Evolutionary conservation across 2,329 filamentous ascomycete species (phyloP).

Genomic region (Zalaria obscura): DNA sequence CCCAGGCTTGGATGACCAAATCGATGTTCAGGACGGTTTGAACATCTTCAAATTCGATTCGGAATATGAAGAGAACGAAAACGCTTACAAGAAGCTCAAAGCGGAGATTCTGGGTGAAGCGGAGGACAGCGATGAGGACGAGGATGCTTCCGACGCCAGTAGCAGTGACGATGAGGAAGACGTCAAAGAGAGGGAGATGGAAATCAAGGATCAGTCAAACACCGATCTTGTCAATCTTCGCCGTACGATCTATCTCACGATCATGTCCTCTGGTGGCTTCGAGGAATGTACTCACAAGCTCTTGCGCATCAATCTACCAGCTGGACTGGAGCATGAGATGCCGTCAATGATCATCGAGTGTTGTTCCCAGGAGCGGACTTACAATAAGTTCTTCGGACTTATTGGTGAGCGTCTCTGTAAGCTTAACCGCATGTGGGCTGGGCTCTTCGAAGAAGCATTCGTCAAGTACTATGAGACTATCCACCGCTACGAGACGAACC

Average conservation of each 20-base stretch:
- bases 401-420: constrained; percentile 93
- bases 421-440: constrained; percentile 86
- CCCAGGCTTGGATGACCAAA: constrained; percentile 65
- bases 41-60: constrained; percentile 94
- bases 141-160: constrained; percentile 47
- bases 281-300: constrained; percentile 97
- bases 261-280: constrained; percentile 91
- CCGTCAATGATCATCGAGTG: constrained; percentile 97
- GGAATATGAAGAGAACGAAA: constrained; percentile 82
- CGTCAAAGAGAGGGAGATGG: constrained; percentile 65
- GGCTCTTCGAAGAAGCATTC: constrained; percentile 83
- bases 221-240: constrained; percentile 88
- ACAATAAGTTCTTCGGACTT: constrained; percentile 91
- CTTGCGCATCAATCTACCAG: constrained; percentile 72
- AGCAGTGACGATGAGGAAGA: constrained; percentile 39
- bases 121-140: constrained; percentile 55
- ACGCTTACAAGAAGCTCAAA: constrained; percentile 77
- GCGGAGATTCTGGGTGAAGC: constrained; percentile 82
- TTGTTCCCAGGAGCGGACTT: constrained; percentile 91
- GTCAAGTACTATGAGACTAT: constrained; percentile 93
- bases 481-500: constrained; percentile 91
- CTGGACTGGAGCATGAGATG: constrained; percentile 75
- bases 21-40: constrained; percentile 72
- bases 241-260: constrained; percentile 89
- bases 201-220: constrained; percentile 97